These are phyloP conservation scores for Aspergillus taichungensis DNA, from an alignment of 495 filamentous ascomycete genomes.

Conservation along the genomic window DNA sequence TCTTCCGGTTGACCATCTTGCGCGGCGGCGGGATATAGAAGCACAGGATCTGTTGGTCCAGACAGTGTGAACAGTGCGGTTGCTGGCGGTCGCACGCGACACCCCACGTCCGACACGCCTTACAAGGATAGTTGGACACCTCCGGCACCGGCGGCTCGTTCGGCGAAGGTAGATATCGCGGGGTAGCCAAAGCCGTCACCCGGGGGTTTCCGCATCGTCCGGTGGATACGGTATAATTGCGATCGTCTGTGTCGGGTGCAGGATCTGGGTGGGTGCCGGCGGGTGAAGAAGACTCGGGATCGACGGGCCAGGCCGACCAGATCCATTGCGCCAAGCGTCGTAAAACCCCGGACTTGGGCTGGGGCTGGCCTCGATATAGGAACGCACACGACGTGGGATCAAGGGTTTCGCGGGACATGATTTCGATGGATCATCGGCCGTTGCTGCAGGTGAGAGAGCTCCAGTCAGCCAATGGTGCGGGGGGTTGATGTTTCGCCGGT, in stretches of 20 bases:
- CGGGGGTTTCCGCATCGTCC: neutral
- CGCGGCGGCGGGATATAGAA: conserved; percentile 27
- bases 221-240: neutral
- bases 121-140: conserved; percentile 15
- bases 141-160: neutral
- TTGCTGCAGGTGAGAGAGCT: too few species aligned
- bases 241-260: neutral
- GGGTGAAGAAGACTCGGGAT: neutral
- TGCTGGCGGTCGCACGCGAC: conserved; percentile 24
- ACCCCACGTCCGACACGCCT: conserved; percentile 23
- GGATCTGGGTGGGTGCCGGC: neutral
- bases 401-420: too few species aligned
- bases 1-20: conserved; percentile 4
- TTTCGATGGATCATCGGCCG: too few species aligned
- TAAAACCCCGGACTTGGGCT: neutral
- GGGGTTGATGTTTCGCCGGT: too few species aligned
- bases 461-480: too few species aligned
- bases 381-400: too few species aligned
- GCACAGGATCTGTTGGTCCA: conserved; percentile 29
- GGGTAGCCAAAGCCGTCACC: neutral
- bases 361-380: too few species aligned
- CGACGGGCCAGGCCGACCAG: conserved; percentile 7
- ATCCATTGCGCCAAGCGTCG: conserved; percentile 14
- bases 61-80: conserved; percentile 31
- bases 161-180: neutral